Base-by-base conservation (phyloP, 768 basidiomycete species). In the Leccinum imitatum region DNA sequence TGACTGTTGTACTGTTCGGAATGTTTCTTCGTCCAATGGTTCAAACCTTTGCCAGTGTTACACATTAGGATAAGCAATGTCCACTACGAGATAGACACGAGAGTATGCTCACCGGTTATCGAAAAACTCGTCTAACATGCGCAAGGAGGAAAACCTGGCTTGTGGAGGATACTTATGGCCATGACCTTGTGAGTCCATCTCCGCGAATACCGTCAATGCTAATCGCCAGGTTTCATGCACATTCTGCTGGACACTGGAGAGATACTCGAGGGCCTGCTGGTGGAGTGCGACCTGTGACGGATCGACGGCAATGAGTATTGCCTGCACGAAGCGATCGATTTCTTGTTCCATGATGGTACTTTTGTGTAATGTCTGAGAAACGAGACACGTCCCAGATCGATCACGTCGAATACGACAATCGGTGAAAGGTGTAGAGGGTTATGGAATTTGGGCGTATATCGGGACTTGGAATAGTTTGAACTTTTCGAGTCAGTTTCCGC, bases 251-350 rank as follows among this genome's bases (percentile, higher is more conserved):
- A 97, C 80, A 58, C 81, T 84, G 30, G 84, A 81, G 33, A 98
- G 79, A 73, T 90, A 98, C 58, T 88, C 85, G 65, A 97, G 79
- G 35, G 95, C 95, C 73, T 95, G 89, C 59, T 87, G 89, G 75
- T 95, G 91, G 35, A 96, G 76, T 27, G 82, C 72, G 57, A 77
- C 79, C 73, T 87, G 89, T 14, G 80, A 77, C 56, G 88, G 89
- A 78, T 94, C 89, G 61, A 90, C 90, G 54, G 94, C 95, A 76
- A 96, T 89, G 70, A 83, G 78, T 75, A 95, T 93, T 52, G 95
- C 95, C 76, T 88, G 89, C 17, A 90, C 85, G 63, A 91, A 80
- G 71, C 85, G 88, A 65, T 88, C 84, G 67, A 89, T 80, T 77
- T 90, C 86, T 69, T 84, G 85, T 39, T 91, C 87, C 91, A 91